These are phyloP conservation scores for Tarenaya hassleriana DNA, from an alignment of 345 rosid genomes.

Conservation along the genomic window DNA sequence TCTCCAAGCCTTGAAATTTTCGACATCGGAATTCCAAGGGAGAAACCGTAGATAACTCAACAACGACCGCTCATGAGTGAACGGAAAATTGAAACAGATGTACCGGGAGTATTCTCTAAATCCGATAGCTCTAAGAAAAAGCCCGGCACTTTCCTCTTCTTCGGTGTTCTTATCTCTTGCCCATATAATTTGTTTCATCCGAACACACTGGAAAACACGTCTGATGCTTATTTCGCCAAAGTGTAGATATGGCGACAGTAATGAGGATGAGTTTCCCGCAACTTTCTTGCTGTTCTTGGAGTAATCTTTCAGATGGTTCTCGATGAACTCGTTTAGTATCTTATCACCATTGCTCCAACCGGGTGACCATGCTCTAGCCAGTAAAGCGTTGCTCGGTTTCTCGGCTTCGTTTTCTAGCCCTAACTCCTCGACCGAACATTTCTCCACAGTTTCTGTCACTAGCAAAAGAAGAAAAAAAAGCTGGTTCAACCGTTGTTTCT, in stretches of 20 bases:
- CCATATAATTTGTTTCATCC: slow-evolving; percentile 73
- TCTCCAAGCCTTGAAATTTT: slow-evolving; percentile 79
- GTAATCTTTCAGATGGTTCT: slow-evolving; percentile 51
- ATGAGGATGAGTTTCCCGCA: slow-evolving; percentile 57
- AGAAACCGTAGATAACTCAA: slow-evolving; percentile 60
- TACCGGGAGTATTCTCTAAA: slow-evolving; percentile 89
- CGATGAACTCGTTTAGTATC: slow-evolving; percentile 55
- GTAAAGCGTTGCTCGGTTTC: slow-evolving; percentile 72
- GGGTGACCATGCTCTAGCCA: slow-evolving; percentile 90
- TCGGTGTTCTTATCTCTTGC: slow-evolving; percentile 50
- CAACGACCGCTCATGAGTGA: slow-evolving; percentile 72
- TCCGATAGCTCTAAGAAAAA: slow-evolving; percentile 76
- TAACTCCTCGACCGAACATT: slow-evolving; percentile 59
- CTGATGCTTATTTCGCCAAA: slow-evolving; percentile 90
- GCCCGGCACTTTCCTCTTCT: slow-evolving; percentile 54
- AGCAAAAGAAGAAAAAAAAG: slow-evolving; percentile 1
- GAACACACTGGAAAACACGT: slow-evolving; percentile 60
- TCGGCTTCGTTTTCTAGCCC: slow-evolving; percentile 81
- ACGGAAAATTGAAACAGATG: slow-evolving; percentile 88
- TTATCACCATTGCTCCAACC: slow-evolving; percentile 91
- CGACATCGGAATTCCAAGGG: slow-evolving; percentile 66
- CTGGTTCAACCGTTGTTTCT: not conserved
- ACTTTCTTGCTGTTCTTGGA: slow-evolving; percentile 53
- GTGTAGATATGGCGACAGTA: slow-evolving; percentile 88
- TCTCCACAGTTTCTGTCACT: slow-evolving; percentile 43